These are phyloP conservation scores for Fusarium sp. DNA, from an alignment of 2,329 filamentous ascomycete genomes.

Conservation along the genomic window DNA sequence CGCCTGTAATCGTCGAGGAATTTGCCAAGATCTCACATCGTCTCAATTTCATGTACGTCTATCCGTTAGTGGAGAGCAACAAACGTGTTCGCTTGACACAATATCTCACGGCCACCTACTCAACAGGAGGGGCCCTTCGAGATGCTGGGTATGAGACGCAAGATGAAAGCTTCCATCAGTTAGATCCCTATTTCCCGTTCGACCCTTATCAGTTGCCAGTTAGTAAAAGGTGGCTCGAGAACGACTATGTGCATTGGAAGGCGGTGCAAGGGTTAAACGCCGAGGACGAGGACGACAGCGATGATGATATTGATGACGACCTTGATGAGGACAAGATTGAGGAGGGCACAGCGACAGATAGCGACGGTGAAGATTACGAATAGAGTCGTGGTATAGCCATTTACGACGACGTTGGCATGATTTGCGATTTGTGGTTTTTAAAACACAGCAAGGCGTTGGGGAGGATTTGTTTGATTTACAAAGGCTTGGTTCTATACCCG, in stretches of 20 bases:
- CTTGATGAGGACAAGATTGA: constrained; percentile 59
- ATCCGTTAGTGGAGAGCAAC: constrained; percentile 88
- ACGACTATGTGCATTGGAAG: constrained; percentile 85
- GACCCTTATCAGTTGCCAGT: constrained; percentile 92
- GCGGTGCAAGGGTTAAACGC: constrained; percentile 76
- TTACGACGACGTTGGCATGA: constrained; percentile 11
- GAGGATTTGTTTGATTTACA: constrained; percentile 24
- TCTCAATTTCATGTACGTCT: constrained; percentile 89
- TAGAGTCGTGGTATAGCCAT: constrained; percentile 27
- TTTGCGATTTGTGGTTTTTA: constrained; percentile 11
- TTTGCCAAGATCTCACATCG: constrained; percentile 90
- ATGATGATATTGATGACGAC: constrained; percentile 65
- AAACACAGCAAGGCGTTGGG: constrained; percentile 40
- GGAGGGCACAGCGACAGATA: constrained; percentile 65
- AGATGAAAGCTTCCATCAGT: constrained; percentile 83
- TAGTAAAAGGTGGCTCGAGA: constrained; percentile 88
- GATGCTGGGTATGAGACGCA: constrained; percentile 62
- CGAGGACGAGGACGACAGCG: constrained; percentile 66
- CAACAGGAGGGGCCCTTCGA: constrained; percentile 65
- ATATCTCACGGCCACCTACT: constrained; percentile 69
- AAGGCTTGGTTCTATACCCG: constrained; percentile 30
- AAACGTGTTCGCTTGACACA: constrained; percentile 86
- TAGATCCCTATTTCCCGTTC: constrained; percentile 97
- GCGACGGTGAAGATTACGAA: constrained; percentile 57
- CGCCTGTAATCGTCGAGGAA: constrained; percentile 87